phyloP scores from a whole-genome alignment of 345 rosid species.

The Salix koriyanagi region DNA sequence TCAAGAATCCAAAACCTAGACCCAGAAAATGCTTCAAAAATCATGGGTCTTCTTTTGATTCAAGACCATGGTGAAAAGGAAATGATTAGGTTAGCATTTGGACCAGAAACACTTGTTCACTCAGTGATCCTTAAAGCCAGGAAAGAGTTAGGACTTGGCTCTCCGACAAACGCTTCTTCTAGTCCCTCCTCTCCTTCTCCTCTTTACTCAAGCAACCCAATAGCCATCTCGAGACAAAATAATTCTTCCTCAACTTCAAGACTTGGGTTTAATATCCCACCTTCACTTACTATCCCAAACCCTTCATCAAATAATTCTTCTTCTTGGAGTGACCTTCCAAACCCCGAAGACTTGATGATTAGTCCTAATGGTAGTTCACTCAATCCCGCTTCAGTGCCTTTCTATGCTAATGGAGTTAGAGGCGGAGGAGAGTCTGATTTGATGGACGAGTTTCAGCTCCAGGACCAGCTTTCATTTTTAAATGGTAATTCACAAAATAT shows the following conservation, averaged over 20 bases:
- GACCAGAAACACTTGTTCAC: constrained; percentile 73
- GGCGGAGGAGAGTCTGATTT: constrained; percentile 46
- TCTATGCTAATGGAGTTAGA: constrained; percentile 44
- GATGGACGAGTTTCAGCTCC: constrained; percentile 60
- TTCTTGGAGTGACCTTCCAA: constrained; percentile 46
- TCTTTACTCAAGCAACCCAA: constrained; percentile 30
- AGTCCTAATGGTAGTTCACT: constrained; percentile 41
- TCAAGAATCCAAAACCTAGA: constrained; percentile 74
- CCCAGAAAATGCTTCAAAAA: constrained; percentile 87
- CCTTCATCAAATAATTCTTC: constrained; percentile 29
- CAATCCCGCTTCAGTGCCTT: constrained; percentile 64
- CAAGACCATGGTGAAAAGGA: constrained; percentile 95
- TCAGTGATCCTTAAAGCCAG: constrained; percentile 62
- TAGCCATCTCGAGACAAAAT: constrained; percentile 36
- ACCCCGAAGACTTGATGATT: constrained; percentile 48
- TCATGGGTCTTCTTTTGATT: constrained; percentile 85
- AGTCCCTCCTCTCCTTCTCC: constrained; percentile 51
- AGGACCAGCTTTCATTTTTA: constrained; percentile 61
- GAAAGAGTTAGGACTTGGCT: constrained; percentile 58
- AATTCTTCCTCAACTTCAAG: constrained; percentile 34
- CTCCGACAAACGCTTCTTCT: constrained; percentile 40
- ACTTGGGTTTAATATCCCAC: constrained; percentile 33
- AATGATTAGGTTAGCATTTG: constrained; percentile 89
- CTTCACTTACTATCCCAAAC: constrained; percentile 38
- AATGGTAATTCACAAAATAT: constrained; percentile 43